These are phyloP conservation scores for Trametes polyzona DNA, from an alignment of 1,284 basidiomycete species.

Conservation along the genomic window DNA sequence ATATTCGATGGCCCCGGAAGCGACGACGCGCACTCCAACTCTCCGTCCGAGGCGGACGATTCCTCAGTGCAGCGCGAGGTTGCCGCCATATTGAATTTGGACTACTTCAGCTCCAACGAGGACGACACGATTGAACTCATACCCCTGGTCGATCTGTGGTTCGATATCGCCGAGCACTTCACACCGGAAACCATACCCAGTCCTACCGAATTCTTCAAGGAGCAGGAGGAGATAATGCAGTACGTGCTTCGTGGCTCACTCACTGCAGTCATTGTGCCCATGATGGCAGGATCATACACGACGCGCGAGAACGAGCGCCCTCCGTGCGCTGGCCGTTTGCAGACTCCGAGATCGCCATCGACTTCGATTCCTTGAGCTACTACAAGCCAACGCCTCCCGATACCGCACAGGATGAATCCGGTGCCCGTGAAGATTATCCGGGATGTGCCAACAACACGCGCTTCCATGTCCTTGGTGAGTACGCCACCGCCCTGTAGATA, in stretches of 20 bases:
- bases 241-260: neutral
- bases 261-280: neutral
- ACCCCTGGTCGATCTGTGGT: constrained; percentile 4
- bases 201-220: neutral
- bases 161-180: neutral
- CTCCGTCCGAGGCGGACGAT: neutral
- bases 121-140: neutral
- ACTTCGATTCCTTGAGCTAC: neutral
- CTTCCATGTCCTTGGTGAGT: neutral
- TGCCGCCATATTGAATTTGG: neutral
- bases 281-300: neutral
- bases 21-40: too few relatives aligned
- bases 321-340: neutral
- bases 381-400: neutral
- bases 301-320: neutral
- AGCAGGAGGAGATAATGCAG: neutral
- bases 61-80: neutral
- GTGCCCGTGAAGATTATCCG: too few relatives aligned
- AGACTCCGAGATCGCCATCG: neutral
- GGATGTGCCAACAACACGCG: neutral
- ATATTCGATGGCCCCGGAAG: too few relatives aligned
- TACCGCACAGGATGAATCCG: too few relatives aligned
- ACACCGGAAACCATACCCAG: neutral
- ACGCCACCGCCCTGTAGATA: neutral
- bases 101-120: neutral